Evolutionary conservation across 176 grass and related monocot species (phyloP), one percentile per base, ranked within the genome.

Genomic region (Oryza coarctata): DNA sequence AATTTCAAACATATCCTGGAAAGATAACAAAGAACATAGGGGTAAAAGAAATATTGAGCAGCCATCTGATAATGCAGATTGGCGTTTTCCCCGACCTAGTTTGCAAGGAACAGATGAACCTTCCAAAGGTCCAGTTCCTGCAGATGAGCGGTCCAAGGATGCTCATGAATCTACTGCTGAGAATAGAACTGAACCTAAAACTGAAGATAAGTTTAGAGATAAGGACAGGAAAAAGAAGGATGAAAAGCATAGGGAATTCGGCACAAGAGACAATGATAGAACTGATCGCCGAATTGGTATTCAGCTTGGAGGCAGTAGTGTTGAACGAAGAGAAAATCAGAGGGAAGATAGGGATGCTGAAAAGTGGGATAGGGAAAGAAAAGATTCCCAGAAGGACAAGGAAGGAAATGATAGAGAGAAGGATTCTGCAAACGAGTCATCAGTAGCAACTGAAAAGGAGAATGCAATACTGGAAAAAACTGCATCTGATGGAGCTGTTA

Each of bases 261-360:
- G 81, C 50, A 84, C 87, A 76, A 94, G 81, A 75, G 87, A 94
- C 70, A 82, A 69, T 57, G 92, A 89, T 79, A 91, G 78, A 82
- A 91, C 76, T 87, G 92, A 89, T 85, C 77, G 86, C 17, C 78
- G 78, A 45, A 85, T 72, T 7, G 61, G 85, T 78, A 66, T 85
- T 61, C 92, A 82, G 35, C 50, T 86, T 70, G 72, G 71, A 71
- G 85, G 62, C 23, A 67, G 77, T 82, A 74, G 68, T 79, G 64
- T 34, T 71, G 88, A 96, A 74, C 65, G 88, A 64, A 91, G 86
- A 89, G 84, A 94, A 63, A 78, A 83, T 65, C 88, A 87, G 72
- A 94, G 90, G 86, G 86, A 94, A 81, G 90, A 94, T 47, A 90
- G 88, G 84, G 85, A 92, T 83, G 58, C 65, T 60, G 94, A 94